phyloP scores from a whole-genome alignment of 257 asterid species.

The Linaria vulgaris region DNA sequence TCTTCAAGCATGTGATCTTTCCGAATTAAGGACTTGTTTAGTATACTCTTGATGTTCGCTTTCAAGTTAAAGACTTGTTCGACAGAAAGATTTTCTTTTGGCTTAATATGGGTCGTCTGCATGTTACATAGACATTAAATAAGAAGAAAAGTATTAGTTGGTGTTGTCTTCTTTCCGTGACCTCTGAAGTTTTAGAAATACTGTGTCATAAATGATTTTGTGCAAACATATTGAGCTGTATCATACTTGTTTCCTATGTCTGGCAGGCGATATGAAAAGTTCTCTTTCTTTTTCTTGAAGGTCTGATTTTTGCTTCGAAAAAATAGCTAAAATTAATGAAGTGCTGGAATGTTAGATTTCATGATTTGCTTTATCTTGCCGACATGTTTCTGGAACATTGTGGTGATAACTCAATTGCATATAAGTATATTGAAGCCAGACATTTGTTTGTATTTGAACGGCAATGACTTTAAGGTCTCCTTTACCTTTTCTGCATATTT shows the following conservation, averaged over 20 bases:
- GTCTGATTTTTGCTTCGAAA: not conserved
- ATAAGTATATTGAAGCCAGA: not conserved
- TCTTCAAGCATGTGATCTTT: not conserved
- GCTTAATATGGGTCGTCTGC: too few species aligned
- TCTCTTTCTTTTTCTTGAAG: conserved; percentile 10
- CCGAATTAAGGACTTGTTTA: not conserved
- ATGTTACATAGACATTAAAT: too few species aligned
- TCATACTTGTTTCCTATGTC: not conserved
- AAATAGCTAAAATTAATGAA: conserved; percentile 7
- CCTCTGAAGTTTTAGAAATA: not conserved
- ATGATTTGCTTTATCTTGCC: conserved; percentile 13
- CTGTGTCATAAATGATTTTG: not conserved
- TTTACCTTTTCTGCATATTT: conserved; percentile 1
- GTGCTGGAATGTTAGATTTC: conserved; percentile 8
- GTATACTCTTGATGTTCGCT: too few species aligned
- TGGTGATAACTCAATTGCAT: not conserved
- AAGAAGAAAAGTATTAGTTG: too few species aligned
- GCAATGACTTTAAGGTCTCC: not conserved
- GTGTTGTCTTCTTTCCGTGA: too few species aligned
- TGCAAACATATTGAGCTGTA: not conserved
- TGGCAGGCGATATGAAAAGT: conserved; percentile 8
- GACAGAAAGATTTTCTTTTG: too few species aligned
- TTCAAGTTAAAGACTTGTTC: too few species aligned
- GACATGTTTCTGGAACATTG: not conserved
- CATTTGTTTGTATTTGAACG: not conserved